Evolutionary conservation across 129 eudicot genomes (phyloP), one percentile per base, ranked within the genome.

Genomic region (Artemisia argyi): DNA sequence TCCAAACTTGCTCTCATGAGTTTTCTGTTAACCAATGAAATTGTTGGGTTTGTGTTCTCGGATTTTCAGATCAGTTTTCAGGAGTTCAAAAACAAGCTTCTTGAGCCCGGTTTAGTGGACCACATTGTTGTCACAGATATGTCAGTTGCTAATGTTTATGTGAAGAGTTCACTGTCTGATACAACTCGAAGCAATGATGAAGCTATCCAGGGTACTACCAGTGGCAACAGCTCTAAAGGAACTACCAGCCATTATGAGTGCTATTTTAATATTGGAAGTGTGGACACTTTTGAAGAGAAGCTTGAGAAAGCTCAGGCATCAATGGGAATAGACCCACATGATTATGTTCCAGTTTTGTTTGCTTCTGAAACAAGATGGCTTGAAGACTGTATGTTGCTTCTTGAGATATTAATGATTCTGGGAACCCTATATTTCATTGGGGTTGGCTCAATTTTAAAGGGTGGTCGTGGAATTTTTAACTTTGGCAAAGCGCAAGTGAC

Each of bases 51-150:
- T 46, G 59, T 56, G 73, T 81, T 48, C 57, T 50, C 57, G 5
- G 46, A 46, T 58, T 62, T 78, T 65, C 89, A 90, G 97, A 90
- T 87, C 61, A 90, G 94, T 81, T 90, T 90, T 76, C 94, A 90
- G 83, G 97, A 90, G 85, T 90, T 90, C 78, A 90, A 78, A 71
- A 87, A 74, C 59, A 79, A 85, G 81, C 84, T 90, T 65, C 93
- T 90, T 46, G 93, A 87, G 78, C 93, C 91, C 60, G 94, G 97
- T 46, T 76, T 90, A 53, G 97, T 90, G 39, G 97, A 90, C 73
- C 97, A 66, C 74, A 77, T 90, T 56, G 87, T 82, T 68, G 86
- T 89, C 48, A 48, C 83, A 14, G 81, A 86, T 61, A 89, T 82
- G 66, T 86, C 89, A 0, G 84, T 86, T 14, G 96, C 92, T 18